These are phyloP conservation scores for Talaromyces sp. DNA, from an alignment of 2,329 filamentous ascomycete genomes.

Conservation along the genomic window DNA sequence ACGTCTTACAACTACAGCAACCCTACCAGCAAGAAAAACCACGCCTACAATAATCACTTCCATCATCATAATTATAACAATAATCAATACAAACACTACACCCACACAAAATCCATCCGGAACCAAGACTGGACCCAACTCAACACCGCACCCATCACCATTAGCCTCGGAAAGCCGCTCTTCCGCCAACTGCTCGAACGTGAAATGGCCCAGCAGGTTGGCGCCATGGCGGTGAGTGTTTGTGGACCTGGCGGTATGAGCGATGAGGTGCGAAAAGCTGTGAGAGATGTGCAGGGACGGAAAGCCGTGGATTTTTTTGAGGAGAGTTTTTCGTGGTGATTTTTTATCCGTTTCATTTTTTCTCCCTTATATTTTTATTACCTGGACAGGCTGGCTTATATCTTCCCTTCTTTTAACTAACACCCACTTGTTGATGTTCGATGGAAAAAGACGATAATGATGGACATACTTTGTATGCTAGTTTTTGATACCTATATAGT, in stretches of 20 bases:
- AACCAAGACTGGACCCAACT: constrained; percentile 10
- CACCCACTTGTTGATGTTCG: background rate
- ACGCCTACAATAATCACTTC: background rate
- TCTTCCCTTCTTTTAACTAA: background rate
- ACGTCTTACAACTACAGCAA: background rate
- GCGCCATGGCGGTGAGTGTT: constrained; percentile 75
- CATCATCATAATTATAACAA: background rate
- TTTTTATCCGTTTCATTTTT: background rate
- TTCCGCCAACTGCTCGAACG: constrained; percentile 43
- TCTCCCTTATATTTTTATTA: background rate
- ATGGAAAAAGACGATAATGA: background rate
- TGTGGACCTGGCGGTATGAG: constrained; percentile 66
- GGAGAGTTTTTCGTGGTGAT: constrained; percentile 55
- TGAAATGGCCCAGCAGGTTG: constrained; percentile 69
- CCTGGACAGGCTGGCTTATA: background rate
- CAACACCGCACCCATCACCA: constrained; percentile 1
- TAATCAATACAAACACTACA: background rate
- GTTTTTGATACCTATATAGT: background rate
- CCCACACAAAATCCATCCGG: background rate
- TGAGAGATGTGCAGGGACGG: constrained; percentile 52
- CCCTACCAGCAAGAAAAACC: background rate
- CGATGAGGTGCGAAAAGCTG: constrained; percentile 63
- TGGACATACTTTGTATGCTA: background rate
- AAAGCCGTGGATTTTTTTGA: constrained; percentile 66
- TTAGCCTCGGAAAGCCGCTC: constrained; percentile 9